These are phyloP conservation scores for Ascochyta clinopodiicola DNA, from an alignment of 2,329 filamentous ascomycete species.

Conservation along the genomic window DNA sequence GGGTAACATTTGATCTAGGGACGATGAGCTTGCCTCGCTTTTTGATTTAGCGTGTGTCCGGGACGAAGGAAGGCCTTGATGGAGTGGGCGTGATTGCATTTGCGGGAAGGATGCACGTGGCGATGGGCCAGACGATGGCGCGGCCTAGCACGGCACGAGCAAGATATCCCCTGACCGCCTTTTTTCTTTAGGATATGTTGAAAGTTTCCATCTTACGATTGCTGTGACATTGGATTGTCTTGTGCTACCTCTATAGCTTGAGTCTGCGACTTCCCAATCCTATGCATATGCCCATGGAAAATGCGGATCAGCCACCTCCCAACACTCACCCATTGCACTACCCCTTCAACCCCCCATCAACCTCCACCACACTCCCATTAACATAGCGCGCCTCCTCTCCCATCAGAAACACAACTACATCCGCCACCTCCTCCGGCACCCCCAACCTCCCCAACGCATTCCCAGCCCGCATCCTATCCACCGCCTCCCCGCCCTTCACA, in stretches of 20 bases:
- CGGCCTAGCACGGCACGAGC: not conserved
- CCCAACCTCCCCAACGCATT: constrained; percentile 54
- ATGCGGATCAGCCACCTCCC: not conserved
- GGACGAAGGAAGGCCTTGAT: too few species aligned
- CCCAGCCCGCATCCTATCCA: constrained; percentile 48
- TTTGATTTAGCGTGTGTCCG: constrained; percentile 4
- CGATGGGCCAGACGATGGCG: not conserved
- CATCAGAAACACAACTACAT: constrained; percentile 59
- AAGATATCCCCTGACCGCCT: constrained; percentile 6
- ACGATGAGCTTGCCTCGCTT: not conserved
- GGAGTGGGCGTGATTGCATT: not conserved
- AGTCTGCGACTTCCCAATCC: not conserved
- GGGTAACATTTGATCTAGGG: not conserved
- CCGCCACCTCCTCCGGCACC: constrained; percentile 56
- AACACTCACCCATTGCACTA: constrained; percentile 23
- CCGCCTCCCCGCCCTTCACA: constrained; percentile 55
- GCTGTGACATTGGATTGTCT: not conserved
- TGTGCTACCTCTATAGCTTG: not conserved
- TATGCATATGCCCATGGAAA: not conserved
- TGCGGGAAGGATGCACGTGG: not conserved
- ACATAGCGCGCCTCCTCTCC: constrained; percentile 55
- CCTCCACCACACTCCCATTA: constrained; percentile 56
- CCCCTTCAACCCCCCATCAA: constrained; percentile 54
- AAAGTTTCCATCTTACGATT: not conserved
- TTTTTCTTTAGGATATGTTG: not conserved